Evolutionary conservation across 176 grass and related monocot species (phyloP).

Genomic region (Hyparrhenia diplandra): DNA sequence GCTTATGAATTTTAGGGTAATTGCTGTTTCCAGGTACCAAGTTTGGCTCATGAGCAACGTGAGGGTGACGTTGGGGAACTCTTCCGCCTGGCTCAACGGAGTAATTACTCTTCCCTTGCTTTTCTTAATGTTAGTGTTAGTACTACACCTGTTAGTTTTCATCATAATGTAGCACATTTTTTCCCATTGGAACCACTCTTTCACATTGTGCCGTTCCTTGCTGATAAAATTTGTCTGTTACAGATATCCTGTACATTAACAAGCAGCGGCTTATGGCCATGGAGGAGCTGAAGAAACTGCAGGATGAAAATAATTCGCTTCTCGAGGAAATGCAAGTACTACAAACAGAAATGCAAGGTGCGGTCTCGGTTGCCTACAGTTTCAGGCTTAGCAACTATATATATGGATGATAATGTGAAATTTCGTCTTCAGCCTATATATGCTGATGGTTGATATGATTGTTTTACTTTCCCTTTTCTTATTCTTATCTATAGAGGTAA

Average conservation of each 20-base stretch:
- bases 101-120: neutral
- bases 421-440: neutral
- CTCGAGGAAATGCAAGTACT: conserved; percentile 35
- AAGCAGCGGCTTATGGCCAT: conserved; percentile 41
- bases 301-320: conserved; percentile 33
- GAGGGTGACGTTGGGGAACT: conserved; percentile 23
- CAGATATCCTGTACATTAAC: conserved; percentile 56
- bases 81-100: conserved; percentile 27
- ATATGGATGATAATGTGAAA: neutral
- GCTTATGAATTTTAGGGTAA: neutral
- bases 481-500: neutral
- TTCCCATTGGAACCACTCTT: neutral
- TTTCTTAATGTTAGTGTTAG: neutral
- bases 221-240: neutral
- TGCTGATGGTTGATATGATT: neutral
- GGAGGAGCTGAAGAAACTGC: conserved; percentile 45
- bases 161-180: neutral
- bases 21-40: conserved; percentile 12
- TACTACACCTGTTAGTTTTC: neutral
- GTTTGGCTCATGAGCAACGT: neutral
- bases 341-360: conserved; percentile 29
- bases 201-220: neutral
- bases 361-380: neutral
- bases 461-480: neutral
- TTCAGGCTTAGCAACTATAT: neutral